phyloP scores from a whole-genome alignment of 148 eudicot species.

The Rhododendron griersonianum region DNA sequence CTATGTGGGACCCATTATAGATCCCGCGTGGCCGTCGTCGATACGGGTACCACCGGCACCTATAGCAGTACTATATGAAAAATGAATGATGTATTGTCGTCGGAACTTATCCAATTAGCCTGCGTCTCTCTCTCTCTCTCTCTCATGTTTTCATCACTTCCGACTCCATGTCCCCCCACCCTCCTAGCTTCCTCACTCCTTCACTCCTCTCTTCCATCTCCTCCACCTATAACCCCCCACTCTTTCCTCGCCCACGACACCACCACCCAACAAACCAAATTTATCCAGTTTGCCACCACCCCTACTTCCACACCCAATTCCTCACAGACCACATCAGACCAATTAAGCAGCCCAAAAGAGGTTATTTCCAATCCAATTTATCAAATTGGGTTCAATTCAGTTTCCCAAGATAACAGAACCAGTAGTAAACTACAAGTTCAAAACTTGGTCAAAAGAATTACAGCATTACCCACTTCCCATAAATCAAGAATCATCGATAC shows the following conservation, averaged over 20 bases:
- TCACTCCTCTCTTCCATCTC: neutral
- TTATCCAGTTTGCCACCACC: neutral
- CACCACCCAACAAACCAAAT: neutral
- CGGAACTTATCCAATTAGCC: too few relatives aligned
- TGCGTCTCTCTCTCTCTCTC: neutral
- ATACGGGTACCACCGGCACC: too few relatives aligned
- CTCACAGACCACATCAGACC: neutral
- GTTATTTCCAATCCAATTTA: neutral
- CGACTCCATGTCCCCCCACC: neutral
- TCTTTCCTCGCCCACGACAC: neutral
- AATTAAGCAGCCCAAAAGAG: neutral
- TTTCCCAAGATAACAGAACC: neutral
- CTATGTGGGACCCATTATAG: too few relatives aligned
- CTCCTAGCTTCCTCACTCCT: neutral
- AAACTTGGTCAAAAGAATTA: neutral
- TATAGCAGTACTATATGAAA: too few relatives aligned
- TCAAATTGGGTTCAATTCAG: neutral
- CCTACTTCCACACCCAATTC: neutral
- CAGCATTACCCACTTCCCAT: slow-evolving; percentile 18
- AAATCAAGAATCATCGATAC: slow-evolving; percentile 23
- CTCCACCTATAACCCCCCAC: neutral
- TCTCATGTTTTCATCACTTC: neutral
- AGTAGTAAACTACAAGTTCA: neutral
- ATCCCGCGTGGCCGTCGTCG: too few relatives aligned
- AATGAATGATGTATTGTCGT: too few relatives aligned